Base-by-base conservation (phyloP, 2,329 filamentous ascomycete species). In the Neonectria sp. region DNA sequence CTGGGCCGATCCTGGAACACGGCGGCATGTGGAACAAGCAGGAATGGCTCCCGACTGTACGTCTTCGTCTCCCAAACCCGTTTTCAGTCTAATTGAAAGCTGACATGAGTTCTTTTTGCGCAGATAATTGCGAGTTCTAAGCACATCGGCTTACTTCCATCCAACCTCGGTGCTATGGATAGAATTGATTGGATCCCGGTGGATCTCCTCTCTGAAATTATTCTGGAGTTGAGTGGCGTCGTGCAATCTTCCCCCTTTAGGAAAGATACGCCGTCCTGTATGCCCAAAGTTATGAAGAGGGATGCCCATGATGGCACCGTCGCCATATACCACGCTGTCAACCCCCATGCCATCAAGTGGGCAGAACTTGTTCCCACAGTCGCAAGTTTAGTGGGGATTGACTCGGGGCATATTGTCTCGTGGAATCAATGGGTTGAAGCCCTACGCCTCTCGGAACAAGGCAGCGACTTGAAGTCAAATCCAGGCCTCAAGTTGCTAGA, bases 61-160 rank as follows among this genome's bases (percentile, higher is more conserved):
- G 46, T 49, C 6, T 17, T 17, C 13, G 29, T 12, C 25, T 25
- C 25, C 25, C 3, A 29, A 2, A 8, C 7, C 46, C 5, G 9
- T 27, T 8, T 25, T 27, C 46, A 9, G 2, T 49, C 15, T n/a
- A 25, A 4, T 29, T 17, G 6, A 17, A 6, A 49, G 25, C 46
- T 49, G 27, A 49, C 25, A 8, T 6, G 6, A 8, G 46, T 6
- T 4, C 7, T 49, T 1, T 31, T n/a, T 29, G 15, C 27, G 13
- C 25, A 49, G 46, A 49, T 49, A 12, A 29, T 49, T 17, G 46
- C 46, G 29, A 49, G 46, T 4, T 49, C 46, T 29, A 49, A 49
- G 46, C 46, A 49, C 25, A 17, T 49, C 12, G 25, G 46, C 46
- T 12, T 49, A 1, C 46, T 49, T 29, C 46, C 46, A 17, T 49